Evolutionary conservation across 148 eudicot species (phyloP).

Genomic region (Cornus suecica): DNA sequence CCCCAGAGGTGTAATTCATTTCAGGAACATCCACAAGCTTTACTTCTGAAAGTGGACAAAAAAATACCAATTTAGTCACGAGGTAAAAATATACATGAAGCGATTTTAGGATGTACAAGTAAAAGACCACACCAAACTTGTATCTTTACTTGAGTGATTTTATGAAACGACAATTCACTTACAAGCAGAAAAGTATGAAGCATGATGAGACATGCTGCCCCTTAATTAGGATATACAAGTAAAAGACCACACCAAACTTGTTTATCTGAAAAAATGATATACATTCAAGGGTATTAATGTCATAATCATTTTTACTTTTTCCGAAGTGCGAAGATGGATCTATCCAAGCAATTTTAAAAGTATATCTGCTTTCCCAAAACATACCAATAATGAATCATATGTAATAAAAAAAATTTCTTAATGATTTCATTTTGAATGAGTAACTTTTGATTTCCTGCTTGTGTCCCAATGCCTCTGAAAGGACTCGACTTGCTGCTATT

Average conservation of each 20-base stretch:
- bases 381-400: not conserved
- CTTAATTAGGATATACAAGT: not conserved
- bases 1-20: constrained; percentile 92
- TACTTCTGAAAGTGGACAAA: constrained; percentile 54
- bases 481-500: no score
- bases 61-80: constrained; percentile 6
- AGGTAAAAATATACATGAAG: not conserved
- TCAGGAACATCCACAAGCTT: constrained; percentile 97
- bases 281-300: not conserved
- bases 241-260: not conserved
- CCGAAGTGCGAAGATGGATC: not conserved
- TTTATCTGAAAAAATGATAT: not conserved
- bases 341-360: not conserved
- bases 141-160: not conserved
- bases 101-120: not conserved
- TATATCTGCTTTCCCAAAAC: not conserved
- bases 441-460: not conserved
- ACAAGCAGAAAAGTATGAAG: not conserved
- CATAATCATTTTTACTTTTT: not conserved
- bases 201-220: not conserved
- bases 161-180: not conserved
- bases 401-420: not conserved
- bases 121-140: not conserved
- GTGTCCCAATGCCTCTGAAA: no score
- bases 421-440: not conserved